Evolutionary conservation across 2,329 filamentous ascomycete genomes (phyloP), one percentile per base, ranked within the genome.

Genomic region (Exophiala calicioides): DNA sequence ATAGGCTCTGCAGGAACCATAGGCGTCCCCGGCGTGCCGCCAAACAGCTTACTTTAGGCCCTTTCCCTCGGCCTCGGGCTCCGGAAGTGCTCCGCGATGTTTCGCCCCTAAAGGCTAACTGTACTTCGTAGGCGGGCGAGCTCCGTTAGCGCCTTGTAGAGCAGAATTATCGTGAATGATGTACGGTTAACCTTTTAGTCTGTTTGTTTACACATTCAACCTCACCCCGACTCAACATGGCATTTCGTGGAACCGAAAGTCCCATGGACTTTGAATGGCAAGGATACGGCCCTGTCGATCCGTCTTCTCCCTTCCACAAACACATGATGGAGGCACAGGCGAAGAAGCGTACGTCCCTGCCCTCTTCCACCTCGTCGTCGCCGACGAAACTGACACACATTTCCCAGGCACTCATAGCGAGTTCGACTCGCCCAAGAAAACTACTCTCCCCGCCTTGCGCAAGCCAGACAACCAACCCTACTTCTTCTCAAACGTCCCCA

Each of bases 261-360:
- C 72, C 71, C 15, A 76, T 76, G 73, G 73, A 76, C 63, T 75
- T 73, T 58, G 68, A 74, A 60, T 75, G 70, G 70, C 69, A 74
- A 58, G 65, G 63, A 12, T 62, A 63, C 35, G 68, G 67, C 7
- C 70, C 72, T n/a, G 65, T 68, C 13, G 70, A 73, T 56, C 60
- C 62, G 27, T 68, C 65, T 12, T 76, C 73, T 13, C 72, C 71
- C 4, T 76, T 75, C 48, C 65, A 70, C 45, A 70, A 71, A 52
- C 62, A 82, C 47, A 64, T 67, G 45, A 58, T 69, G 58, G 66
- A 70, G 35, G 47, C 53, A 42, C 56, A 58, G 35, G 53, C 58
- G 30, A 69, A 70, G 56, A 74, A 74, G 60, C 67, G 72, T 74
- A 58, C 58, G 70, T 58, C 34, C 31, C 35, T 24, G 16, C 27